Evolutionary conservation across 2,329 filamentous ascomycete genomes (phyloP), one percentile per base, ranked within the genome.

Genomic region (Fusarium musae): DNA sequence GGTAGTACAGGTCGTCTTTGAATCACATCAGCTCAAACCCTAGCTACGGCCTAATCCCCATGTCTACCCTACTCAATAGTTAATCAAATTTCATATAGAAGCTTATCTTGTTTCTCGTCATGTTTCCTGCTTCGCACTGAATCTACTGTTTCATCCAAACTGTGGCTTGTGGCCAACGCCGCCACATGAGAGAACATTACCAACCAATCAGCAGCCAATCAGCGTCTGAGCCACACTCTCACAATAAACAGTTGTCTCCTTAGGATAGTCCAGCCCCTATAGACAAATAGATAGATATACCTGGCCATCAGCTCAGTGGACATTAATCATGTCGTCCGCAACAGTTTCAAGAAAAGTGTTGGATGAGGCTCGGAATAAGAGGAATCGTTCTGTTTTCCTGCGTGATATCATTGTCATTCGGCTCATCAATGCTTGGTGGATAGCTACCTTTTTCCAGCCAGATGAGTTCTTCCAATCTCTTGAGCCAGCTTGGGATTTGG

Each of bases 381-480:
- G 73, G 62, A 73, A 79, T 23, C 74, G 72, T 23, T 74, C 79
- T 34, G 65, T 77, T 44, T 80, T 83, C 59, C 69, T 82, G 9
- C 77, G 74, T 53, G 69, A 78, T 67, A 82, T 90, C 60, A 77
- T 98, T 74, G 86, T 89, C 44, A 88, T 97, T 72, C 93, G 96
- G 61, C 87, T 96, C 73, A 81, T 93, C 80, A 97, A 97, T 84
- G 91, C 94, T 37, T 86, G 96, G 76, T 90, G 87, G 70, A 86
- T 97, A 64, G 87, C 89, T 74, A 98, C 96, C 26, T 99, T 98
- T 82, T 99, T 99, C 84, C 96, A 99, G 82, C 96, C 96, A 34
- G 96, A 99, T 85, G 96, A 99, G 83, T 98, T 94, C 85, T 99
- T 96, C 79, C 96, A 99, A 80, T 93, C 95, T 3, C 89, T 98